Evolutionary conservation across 768 basidiomycete species (phyloP).

Genomic region (Amanita pallidorosea): DNA sequence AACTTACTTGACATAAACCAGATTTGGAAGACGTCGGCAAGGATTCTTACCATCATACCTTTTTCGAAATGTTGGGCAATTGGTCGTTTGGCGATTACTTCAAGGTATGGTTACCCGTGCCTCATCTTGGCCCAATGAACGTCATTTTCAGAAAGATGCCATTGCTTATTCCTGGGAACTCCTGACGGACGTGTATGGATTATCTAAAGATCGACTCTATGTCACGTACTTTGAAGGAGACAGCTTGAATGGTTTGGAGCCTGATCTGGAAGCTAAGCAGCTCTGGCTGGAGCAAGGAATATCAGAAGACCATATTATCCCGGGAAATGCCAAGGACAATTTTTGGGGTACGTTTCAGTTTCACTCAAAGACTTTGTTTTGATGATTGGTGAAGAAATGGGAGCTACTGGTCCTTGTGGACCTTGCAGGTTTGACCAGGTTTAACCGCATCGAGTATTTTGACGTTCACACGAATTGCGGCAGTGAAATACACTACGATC

Average conservation of each 20-base stretch:
- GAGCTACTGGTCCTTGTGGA: slow-evolving; percentile 94
- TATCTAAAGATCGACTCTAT: slow-evolving; percentile 87
- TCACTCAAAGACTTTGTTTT: background rate
- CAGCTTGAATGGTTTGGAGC: slow-evolving; percentile 67
- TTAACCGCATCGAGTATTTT: slow-evolving; percentile 1
- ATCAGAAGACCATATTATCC: slow-evolving; percentile 79
- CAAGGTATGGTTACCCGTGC: slow-evolving; percentile 49
- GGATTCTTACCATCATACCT: slow-evolving; percentile 96
- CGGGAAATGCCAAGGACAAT: slow-evolving; percentile 94
- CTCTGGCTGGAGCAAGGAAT: slow-evolving; percentile 88
- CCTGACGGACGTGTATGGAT: slow-evolving; percentile 77
- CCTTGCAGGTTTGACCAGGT: slow-evolving; percentile 64
- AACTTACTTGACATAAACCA: slow-evolving; percentile 17
- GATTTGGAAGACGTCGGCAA: slow-evolving; percentile 99
- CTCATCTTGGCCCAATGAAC: slow-evolving; percentile 4
- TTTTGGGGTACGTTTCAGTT: slow-evolving; percentile 76
- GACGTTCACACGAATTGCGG: background rate
- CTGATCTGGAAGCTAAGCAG: slow-evolving; percentile 82
- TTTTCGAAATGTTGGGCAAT: slow-evolving; percentile 99
- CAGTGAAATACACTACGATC: slow-evolving; percentile 95
- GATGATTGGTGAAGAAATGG: slow-evolving; percentile 69
- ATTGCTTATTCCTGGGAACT: slow-evolving; percentile 92
- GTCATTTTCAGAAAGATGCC: slow-evolving; percentile 68
- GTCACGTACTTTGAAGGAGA: slow-evolving; percentile 99
- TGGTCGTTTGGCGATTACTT: slow-evolving; percentile 99